Percentiles rank a stretch among this genome's conserved stretches.
Conservation (phyloP, 2,329 filamentous ascomycete genomes). For the Beauveria sp. region DNA sequence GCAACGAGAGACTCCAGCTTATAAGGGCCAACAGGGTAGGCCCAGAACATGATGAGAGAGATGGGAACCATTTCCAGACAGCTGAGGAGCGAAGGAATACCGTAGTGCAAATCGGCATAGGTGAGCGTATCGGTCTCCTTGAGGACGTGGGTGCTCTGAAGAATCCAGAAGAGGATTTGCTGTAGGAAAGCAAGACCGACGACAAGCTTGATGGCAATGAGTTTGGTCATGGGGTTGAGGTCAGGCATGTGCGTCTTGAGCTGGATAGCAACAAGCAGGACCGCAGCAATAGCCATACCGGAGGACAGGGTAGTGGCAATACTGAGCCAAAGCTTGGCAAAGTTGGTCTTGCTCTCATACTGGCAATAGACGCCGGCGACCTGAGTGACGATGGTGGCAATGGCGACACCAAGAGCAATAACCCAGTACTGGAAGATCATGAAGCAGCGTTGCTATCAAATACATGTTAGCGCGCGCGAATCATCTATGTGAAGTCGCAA, state of each 20-base stretch:
- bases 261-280: constrained; percentile 16
- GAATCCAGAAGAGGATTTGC: constrained; percentile 21
- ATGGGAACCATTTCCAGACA: constrained; percentile 21
- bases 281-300: constrained; percentile 17
- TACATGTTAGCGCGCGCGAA: neutral
- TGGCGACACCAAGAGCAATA: constrained; percentile 34
- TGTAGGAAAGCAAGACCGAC: constrained; percentile 18
- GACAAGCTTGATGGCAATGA: constrained; percentile 17
- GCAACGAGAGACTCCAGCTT: constrained; percentile 12
- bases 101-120: constrained; percentile 18
- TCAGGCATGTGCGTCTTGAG: constrained; percentile 12
- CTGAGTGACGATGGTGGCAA: constrained; percentile 23
- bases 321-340: constrained; percentile 25
- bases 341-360: constrained; percentile 19
- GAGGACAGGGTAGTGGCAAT: constrained; percentile 20
- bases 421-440: constrained; percentile 34
- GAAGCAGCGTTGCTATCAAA: constrained; percentile 23
- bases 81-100: constrained; percentile 18
- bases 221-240: constrained; percentile 11
- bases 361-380: constrained; percentile 24
- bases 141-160: constrained; percentile 15
- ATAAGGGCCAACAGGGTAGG: constrained; percentile 19
- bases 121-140: constrained; percentile 16
- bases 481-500: neutral
- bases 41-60: constrained; percentile 18